A percentile compares a stretch with the other conserved stretches of the same genome.
Conservation (phyloP, 805 yeast genomes). For the Ogataea thermomethanolica region DNA sequence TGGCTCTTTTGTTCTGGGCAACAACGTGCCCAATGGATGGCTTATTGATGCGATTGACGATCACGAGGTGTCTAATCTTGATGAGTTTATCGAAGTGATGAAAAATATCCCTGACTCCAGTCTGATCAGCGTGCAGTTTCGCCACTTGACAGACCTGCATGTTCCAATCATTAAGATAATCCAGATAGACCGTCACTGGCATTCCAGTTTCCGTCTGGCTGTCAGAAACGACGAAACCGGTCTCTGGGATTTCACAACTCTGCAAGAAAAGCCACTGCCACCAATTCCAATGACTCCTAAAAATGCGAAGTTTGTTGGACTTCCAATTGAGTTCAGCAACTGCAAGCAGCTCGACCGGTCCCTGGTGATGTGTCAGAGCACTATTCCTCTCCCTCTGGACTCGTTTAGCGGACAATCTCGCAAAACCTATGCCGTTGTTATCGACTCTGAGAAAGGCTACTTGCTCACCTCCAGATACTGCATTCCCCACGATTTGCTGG, state of each 20-base stretch:
- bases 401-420: constrained; percentile 62
- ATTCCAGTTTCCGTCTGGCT: constrained; percentile 64
- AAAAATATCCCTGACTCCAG: constrained; percentile 70
- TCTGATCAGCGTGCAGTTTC: constrained; percentile 65
- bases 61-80: constrained; percentile 67
- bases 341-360: constrained; percentile 60
- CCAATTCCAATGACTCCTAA: constrained; percentile 51
- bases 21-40: constrained; percentile 71
- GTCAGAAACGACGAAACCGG: constrained; percentile 55
- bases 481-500: constrained; percentile 81
- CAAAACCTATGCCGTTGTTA: constrained; percentile 71
- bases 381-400: constrained; percentile 69
- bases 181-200: constrained; percentile 84
- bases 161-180: constrained; percentile 64
- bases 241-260: constrained; percentile 49
- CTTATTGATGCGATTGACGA: constrained; percentile 75
- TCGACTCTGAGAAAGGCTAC: constrained; percentile 77
- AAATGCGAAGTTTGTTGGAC: constrained; percentile 65
- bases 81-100: constrained; percentile 76
- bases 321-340: constrained; percentile 54
- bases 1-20: constrained; percentile 65
- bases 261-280: constrained; percentile 61
- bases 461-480: constrained; percentile 73
- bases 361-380: constrained; percentile 66
- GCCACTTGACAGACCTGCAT: constrained; percentile 79